These are phyloP conservation scores for Colletotrichum endophyticum DNA, from an alignment of 2,329 filamentous ascomycete genomes.

Conservation along the genomic window DNA sequence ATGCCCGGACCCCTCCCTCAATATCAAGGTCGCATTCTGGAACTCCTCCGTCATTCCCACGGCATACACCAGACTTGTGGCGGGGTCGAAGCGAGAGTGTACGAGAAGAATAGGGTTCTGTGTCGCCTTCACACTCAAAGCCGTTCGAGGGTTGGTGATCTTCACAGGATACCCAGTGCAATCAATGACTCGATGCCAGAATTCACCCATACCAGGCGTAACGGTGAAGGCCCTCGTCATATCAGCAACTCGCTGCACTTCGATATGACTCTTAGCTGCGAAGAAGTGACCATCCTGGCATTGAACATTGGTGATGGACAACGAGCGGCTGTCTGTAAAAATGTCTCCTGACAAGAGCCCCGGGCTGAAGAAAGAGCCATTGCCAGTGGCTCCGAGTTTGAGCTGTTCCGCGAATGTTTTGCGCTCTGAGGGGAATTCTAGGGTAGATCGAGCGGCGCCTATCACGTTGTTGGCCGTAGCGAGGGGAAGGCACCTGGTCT, in stretches of 20 bases:
- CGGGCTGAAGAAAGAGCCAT: background rate
- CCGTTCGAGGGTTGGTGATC: conserved; percentile 4
- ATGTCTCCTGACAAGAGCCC: background rate
- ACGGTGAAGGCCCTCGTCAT: conserved; percentile 1
- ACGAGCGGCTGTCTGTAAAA: background rate
- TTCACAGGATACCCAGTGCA: conserved; percentile 14
- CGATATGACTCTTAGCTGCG: background rate
- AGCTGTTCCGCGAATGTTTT: background rate
- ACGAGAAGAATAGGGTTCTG: conserved; percentile 3
- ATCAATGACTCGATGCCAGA: conserved; percentile 12
- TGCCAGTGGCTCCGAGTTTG: background rate
- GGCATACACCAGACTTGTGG: conserved; percentile 7
- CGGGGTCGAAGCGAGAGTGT: conserved; percentile 6
- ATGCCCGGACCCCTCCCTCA: conserved; percentile 11
- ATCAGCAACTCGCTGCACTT: background rate
- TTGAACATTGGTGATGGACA: conserved; percentile 5
- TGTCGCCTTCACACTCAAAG: background rate
- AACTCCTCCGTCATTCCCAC: conserved; percentile 11
- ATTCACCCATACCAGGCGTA: conserved; percentile 6
- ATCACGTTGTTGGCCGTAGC: conserved; percentile 3
- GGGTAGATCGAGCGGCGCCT: background rate
- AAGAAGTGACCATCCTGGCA: conserved; percentile 15
- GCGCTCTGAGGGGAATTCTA: background rate
- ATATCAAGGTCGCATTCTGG: background rate
- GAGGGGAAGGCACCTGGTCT: background rate